These are phyloP conservation scores for Pholiota conissans DNA, from an alignment of 768 basidiomycete genomes.

Conservation along the genomic window DNA sequence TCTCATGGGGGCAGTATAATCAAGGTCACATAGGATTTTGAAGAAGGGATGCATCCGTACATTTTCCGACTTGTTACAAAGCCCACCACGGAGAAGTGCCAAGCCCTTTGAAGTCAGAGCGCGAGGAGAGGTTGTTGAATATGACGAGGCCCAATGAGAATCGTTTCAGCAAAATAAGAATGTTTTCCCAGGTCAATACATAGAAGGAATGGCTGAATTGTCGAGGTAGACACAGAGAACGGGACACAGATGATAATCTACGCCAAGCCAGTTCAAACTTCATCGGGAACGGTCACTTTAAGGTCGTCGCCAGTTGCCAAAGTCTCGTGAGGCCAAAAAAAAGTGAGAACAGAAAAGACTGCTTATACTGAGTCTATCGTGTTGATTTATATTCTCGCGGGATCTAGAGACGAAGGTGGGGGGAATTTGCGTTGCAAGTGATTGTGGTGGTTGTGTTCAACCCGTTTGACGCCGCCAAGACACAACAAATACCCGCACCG, in stretches of 20 bases:
- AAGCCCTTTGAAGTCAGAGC: not conserved
- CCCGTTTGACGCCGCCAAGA: too few species aligned
- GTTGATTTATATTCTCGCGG: not conserved
- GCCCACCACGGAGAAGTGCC: not conserved
- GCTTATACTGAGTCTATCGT: not conserved
- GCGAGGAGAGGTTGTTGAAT: not conserved
- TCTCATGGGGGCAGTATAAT: constrained; percentile 3
- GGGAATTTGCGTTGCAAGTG: too few species aligned
- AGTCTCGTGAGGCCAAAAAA: not conserved
- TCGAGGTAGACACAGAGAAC: not conserved
- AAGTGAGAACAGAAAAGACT: not conserved
- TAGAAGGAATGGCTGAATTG: not conserved
- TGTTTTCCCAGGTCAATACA: not conserved
- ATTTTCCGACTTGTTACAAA: constrained; percentile 2
- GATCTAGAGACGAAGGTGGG: not conserved
- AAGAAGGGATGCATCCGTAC: not conserved
- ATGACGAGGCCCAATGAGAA: not conserved
- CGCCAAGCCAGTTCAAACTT: too few species aligned
- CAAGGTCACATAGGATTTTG: constrained; percentile 2
- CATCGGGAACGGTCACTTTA: too few species aligned
- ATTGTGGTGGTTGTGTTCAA: too few species aligned
- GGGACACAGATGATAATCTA: not conserved
- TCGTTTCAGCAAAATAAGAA: not conserved
- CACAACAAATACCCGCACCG: too few species aligned
- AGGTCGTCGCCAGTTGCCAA: not conserved